Base-by-base conservation (phyloP, 345 rosid species). In the Garcia nutans region DNA sequence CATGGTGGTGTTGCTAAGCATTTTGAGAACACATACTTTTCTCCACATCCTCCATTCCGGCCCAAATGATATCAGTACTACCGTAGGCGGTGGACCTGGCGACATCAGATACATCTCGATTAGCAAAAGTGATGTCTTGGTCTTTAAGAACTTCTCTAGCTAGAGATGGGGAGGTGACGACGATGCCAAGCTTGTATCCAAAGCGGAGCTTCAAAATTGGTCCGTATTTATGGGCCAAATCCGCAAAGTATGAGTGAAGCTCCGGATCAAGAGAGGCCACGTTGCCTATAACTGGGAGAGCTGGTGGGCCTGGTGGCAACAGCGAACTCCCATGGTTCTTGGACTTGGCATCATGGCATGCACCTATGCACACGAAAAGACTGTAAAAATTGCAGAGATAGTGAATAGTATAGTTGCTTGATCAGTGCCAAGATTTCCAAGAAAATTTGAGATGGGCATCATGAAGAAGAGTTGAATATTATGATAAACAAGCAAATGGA, bases 21-120 rank as follows among this genome's bases (percentile, higher is more conserved):
- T 87, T 77, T 84, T 84, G 23, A 79, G 57, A 5, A 80, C 86
- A 26, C 89, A 82, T 0, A 85, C 79, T 60, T 79, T 86, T 41
- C 91, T 77, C 49, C 85, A 24, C 85, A 82, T 84, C 79, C 89
- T 74, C 92, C 93, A 87, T 69, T 85, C 84, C 0, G 93, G 81
- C 0, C 89, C 89, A 89, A 4, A 71, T 85, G 9, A 89, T 84
- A 61, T 89, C 87, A 3, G 23, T 31, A 1, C 89, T 88, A 0
- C 87, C 92, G 64, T 86, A 83, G 2, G 86, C n/a, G 5, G 44
- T 44, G 17, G 68, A 52, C 3, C 68, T 59, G 42, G 68, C 89
- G 0, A 75, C 84, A 16, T 15, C 54, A 7, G 86, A 84, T 0
- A 86, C 85, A 33, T 86, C 89, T 2, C 83, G 85, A 78, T 85